These are phyloP conservation scores for Endocladia muricata DNA, from an alignment of 31 red algal genomes.

Conservation along the genomic window DNA sequence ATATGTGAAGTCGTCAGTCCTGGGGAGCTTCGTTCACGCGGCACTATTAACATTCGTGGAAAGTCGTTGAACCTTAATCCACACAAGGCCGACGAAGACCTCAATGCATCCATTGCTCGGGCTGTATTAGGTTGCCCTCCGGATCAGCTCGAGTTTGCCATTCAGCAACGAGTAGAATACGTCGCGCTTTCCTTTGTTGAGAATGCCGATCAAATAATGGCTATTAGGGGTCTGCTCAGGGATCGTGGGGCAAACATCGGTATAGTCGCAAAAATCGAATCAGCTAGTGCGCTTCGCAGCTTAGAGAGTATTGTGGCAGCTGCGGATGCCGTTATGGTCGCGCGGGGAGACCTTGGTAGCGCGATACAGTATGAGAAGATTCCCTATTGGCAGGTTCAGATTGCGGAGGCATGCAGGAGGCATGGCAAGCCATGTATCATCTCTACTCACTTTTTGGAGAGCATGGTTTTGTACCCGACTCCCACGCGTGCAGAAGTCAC, in stretches of 20 bases:
- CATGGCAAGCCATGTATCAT: slow-evolving; percentile 90
- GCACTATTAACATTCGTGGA: slow-evolving; percentile 80
- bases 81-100: slow-evolving; percentile 21
- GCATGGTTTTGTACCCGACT: slow-evolving; percentile 98
- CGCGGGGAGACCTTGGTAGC: slow-evolving; percentile 92
- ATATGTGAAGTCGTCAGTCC: slow-evolving; percentile 72
- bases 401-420: slow-evolving; percentile 62
- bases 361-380: slow-evolving; percentile 88
- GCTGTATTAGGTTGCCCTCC: slow-evolving; percentile 80
- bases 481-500: slow-evolving; percentile 98
- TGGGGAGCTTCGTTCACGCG: slow-evolving; percentile 77
- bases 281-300: slow-evolving; percentile 73
- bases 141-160: slow-evolving; percentile 92
- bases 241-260: slow-evolving; percentile 74
- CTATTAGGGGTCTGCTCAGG: slow-evolving; percentile 50
- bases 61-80: slow-evolving; percentile 72
- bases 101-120: slow-evolving; percentile 69
- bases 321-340: slow-evolving; percentile 93
- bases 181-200: slow-evolving; percentile 97
- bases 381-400: slow-evolving; percentile 87
- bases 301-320: slow-evolving; percentile 72
- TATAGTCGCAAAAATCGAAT: slow-evolving; percentile 95
- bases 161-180: slow-evolving; percentile 88
- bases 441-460: slow-evolving; percentile 96
- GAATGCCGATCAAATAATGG: slow-evolving; percentile 68